phyloP scores from a whole-genome alignment of 1,139 yeast genomes.

The Magnusiomyces tetraspermus region DNA sequence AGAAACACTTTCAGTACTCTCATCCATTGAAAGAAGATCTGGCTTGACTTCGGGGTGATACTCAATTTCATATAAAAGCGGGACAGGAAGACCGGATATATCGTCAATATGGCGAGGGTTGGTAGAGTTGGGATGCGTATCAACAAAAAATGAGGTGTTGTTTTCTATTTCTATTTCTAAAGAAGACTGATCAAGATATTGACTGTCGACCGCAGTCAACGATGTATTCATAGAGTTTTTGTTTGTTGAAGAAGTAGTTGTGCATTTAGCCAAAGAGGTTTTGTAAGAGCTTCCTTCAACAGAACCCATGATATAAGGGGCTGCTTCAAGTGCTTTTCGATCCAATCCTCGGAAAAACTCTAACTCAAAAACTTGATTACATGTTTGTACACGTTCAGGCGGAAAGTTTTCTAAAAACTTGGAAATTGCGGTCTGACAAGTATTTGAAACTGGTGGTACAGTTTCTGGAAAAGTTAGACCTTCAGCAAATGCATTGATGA shows the following conservation, averaged over 20 bases:
- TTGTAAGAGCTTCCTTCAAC: background rate
- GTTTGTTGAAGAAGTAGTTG: too few relatives aligned
- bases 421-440: constrained; percentile 22
- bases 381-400: constrained; percentile 16
- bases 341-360: constrained; percentile 19
- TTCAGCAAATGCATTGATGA: constrained; percentile 7
- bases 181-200: too few relatives aligned
- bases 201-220: too few relatives aligned
- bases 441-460: constrained; percentile 20
- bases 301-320: constrained; percentile 1
- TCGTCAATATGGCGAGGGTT: background rate
- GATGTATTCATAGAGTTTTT: too few relatives aligned
- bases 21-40: background rate
- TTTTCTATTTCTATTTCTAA: too few relatives aligned
- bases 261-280: background rate
- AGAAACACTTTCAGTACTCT: background rate
- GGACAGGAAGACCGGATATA: background rate
- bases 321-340: constrained; percentile 14
- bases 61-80: background rate
- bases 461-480: constrained; percentile 17
- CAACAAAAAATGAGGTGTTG: background rate
- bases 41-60: constrained; percentile 1
- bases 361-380: constrained; percentile 17
- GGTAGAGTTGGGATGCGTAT: background rate
- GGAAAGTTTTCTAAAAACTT: constrained; percentile 20